Base-by-base conservation (phyloP, 2,329 filamentous ascomycete genomes). In the Helotiales sp. region DNA sequence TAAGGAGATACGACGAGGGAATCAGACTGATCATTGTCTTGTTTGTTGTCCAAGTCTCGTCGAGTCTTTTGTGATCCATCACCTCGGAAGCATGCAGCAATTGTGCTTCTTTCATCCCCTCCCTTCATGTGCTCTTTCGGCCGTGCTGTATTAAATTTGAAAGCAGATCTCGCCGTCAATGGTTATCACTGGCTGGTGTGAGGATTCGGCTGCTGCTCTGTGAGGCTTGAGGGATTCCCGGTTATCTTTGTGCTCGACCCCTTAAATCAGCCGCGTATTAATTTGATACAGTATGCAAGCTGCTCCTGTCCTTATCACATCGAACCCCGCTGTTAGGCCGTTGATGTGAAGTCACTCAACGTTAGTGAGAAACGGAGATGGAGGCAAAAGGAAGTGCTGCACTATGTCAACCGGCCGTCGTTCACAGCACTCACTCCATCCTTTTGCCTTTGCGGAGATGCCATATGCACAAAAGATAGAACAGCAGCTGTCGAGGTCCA, bases 221-320 rank as follows among this genome's bases (percentile, higher is more conserved):
- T 43, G 55, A 28, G 32, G 55, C 37, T 28, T 43, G 55, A 28
- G 32, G 55, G 30, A 20, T 15, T n/a, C n/a, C 10, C 28, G 17
- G 28, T 20, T 55, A 22, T n/a, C 20, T 52, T 52, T 57, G 52
- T 57, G 52, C 55, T 59, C 34, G 8, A 26, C 55, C 55, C 32
- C 55, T 59, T 40, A 43, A 59, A 59, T 59, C 55, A 59, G 37
- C 55, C 55, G 55, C 37, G 32, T 59, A 26, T 59, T 59, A 59
- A 59, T 59, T 59, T 57, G 32, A 59, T 43, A 54, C 13, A 15
- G 5, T 10, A 54, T 34, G 30, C 49, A 52, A 52, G 49, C 26
- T 28, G 49, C 24, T 52, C 22, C 24, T 52, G 24, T 34, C 28
- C 52, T 57, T 57, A 57, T 57, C 52, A 57, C 52, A 57, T 57